A percentile compares a stretch with the other conserved stretches of the same genome.
These are phyloP conservation scores for Fusarium chaquense DNA, from an alignment of 2,329 filamentous ascomycete genomes.

Conservation along the genomic window DNA sequence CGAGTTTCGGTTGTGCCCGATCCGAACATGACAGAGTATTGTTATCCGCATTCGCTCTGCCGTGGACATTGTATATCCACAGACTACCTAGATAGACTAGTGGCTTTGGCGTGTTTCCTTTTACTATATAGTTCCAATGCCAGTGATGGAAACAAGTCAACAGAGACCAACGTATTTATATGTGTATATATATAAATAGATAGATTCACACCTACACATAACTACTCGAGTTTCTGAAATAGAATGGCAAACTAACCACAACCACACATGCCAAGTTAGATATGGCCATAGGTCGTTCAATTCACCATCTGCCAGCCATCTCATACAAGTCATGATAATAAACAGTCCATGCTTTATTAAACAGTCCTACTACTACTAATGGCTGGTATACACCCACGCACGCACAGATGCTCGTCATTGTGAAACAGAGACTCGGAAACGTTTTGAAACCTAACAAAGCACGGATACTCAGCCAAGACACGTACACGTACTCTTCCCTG, in stretches of 20 bases:
- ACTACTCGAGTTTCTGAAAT: not conserved
- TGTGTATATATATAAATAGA: no score
- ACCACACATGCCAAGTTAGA: not conserved
- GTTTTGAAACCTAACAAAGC: conserved; percentile 10
- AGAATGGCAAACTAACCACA: not conserved
- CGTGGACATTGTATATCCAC: not conserved
- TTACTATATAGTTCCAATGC: not conserved
- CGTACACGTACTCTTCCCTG: conserved; percentile 9
- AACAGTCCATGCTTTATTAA: not conserved
- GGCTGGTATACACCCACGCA: not conserved
- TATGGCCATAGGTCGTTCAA: not conserved
- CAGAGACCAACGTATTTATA: not conserved
- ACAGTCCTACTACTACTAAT: not conserved
- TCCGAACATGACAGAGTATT: not conserved
- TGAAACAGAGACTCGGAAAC: conserved; percentile 35
- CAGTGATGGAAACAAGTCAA: not conserved
- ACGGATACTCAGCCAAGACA: conserved; percentile 17
- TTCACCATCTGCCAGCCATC: conserved; percentile 4
- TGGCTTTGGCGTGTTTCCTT: not conserved
- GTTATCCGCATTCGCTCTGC: not conserved
- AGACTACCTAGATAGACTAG: not conserved
- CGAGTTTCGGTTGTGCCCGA: conserved; percentile 4
- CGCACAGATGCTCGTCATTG: conserved; percentile 17
- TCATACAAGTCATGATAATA: conserved; percentile 18
- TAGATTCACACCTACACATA: not conserved